These are phyloP conservation scores for Beta vulgaris DNA, from an alignment of 148 eudicot genomes.

Conservation along the genomic window DNA sequence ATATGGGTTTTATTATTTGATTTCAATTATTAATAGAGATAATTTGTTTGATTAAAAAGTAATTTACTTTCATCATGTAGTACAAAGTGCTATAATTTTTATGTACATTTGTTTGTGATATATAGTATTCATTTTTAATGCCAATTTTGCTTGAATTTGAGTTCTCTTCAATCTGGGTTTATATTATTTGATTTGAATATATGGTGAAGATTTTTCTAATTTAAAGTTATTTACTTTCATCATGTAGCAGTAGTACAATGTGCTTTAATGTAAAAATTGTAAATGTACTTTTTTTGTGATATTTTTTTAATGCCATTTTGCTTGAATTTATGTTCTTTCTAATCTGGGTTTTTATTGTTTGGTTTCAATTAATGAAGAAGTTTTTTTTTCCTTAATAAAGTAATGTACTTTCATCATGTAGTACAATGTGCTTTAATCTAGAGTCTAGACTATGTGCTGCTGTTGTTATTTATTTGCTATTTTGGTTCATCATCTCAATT, in stretches of 20 bases:
- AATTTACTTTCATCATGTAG: no score
- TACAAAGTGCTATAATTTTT: no score
- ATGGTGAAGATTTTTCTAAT: no score
- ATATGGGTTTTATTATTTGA: not conserved
- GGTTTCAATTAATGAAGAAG: not conserved
- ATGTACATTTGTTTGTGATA: no score
- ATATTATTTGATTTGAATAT: not conserved
- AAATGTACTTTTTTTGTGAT: no score
- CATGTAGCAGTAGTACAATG: no score
- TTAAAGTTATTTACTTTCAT: no score
- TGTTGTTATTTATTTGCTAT: not conserved
- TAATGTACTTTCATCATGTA: not conserved
- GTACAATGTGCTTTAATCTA: not conserved
- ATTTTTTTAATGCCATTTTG: not conserved
- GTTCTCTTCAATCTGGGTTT: not conserved
- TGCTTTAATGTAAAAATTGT: no score
- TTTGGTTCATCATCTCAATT: not conserved
- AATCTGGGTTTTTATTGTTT: not conserved
- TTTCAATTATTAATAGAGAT: no score
- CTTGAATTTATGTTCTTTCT: not conserved
- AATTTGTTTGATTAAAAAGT: no score
- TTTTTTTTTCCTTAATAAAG: not conserved
- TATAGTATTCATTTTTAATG: no score
- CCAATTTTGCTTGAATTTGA: no score
- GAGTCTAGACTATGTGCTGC: conserved; percentile 19